Conservation (phyloP, 2,329 filamentous ascomycete species). For the Lomentospora prolificans region DNA sequence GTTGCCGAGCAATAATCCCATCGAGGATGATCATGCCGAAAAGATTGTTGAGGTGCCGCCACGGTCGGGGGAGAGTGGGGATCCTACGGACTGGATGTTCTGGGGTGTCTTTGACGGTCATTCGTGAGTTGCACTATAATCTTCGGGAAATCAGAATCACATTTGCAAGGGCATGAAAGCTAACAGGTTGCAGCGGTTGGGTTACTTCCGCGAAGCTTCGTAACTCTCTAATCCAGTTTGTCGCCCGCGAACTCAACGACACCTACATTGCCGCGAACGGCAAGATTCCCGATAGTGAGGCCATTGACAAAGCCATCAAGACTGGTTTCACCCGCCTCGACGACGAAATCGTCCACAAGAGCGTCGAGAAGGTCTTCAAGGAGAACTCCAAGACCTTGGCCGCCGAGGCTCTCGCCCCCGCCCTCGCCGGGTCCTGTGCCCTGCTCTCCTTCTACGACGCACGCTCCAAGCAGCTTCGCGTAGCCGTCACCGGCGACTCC, state of each 20-base stretch:
- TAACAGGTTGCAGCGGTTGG: slow-evolving; percentile 83
- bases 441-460: slow-evolving; percentile 95
- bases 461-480: slow-evolving; percentile 73
- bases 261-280: slow-evolving; percentile 70
- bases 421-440: slow-evolving; percentile 92
- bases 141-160: no score
- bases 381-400: slow-evolving; percentile 82
- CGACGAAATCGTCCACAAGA: slow-evolving; percentile 88
- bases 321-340: slow-evolving; percentile 80
- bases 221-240: slow-evolving; percentile 83
- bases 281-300: slow-evolving; percentile 61
- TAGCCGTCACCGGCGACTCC: slow-evolving; percentile 95
- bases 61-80: slow-evolving; percentile 29
- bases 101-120: slow-evolving; percentile 99
- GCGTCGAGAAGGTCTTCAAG: slow-evolving; percentile 83
- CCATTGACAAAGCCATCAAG: slow-evolving; percentile 87
- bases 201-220: slow-evolving; percentile 94
- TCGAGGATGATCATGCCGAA: slow-evolving; percentile 96
- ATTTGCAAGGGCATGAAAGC: no score
- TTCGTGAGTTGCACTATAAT: slow-evolving; percentile 69
- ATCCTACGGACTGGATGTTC: slow-evolving; percentile 92
- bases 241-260: slow-evolving; percentile 82
- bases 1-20: slow-evolving; percentile 90
- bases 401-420: slow-evolving; percentile 83
- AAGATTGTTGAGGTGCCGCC: slow-evolving; percentile 88